These are phyloP conservation scores for Zygoascus flipseniorum DNA, from an alignment of 805 yeast species.

Conservation along the genomic window DNA sequence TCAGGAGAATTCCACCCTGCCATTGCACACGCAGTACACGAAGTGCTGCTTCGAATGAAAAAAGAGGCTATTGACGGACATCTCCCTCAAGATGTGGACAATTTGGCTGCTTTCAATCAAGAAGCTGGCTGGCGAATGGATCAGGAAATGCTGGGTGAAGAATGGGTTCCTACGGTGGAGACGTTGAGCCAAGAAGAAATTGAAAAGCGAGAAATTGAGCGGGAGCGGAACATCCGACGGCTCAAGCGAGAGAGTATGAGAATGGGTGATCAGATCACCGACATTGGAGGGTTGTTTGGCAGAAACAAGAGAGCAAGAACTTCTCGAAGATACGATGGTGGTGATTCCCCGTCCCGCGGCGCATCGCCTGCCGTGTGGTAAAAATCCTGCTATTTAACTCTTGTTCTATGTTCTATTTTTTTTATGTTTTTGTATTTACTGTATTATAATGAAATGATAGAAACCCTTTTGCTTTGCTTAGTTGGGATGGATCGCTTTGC, in stretches of 20 bases:
- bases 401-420: too few relatives aligned
- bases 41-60: constrained; percentile 64
- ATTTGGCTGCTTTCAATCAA: constrained; percentile 53
- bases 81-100: constrained; percentile 41
- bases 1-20: constrained; percentile 83
- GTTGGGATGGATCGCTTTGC: too few relatives aligned
- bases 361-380: neutral
- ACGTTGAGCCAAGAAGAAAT: constrained; percentile 84
- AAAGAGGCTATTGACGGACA: constrained; percentile 74
- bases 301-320: constrained; percentile 21
- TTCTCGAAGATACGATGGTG: constrained; percentile 12
- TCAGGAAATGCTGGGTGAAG: constrained; percentile 65
- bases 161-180: constrained; percentile 86
- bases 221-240: constrained; percentile 85
- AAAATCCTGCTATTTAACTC: neutral
- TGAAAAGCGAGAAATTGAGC: constrained; percentile 89
- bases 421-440: too few relatives aligned
- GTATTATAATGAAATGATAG: too few relatives aligned
- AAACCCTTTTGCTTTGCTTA: too few relatives aligned
- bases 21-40: constrained; percentile 79
- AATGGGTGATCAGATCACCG: constrained; percentile 45
- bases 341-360: constrained; percentile 1
- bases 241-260: constrained; percentile 85
- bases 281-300: constrained; percentile 29
- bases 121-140: constrained; percentile 65